These are phyloP conservation scores for Daldinia caldariorum DNA, from an alignment of 495 filamentous ascomycete species.

Conservation along the genomic window DNA sequence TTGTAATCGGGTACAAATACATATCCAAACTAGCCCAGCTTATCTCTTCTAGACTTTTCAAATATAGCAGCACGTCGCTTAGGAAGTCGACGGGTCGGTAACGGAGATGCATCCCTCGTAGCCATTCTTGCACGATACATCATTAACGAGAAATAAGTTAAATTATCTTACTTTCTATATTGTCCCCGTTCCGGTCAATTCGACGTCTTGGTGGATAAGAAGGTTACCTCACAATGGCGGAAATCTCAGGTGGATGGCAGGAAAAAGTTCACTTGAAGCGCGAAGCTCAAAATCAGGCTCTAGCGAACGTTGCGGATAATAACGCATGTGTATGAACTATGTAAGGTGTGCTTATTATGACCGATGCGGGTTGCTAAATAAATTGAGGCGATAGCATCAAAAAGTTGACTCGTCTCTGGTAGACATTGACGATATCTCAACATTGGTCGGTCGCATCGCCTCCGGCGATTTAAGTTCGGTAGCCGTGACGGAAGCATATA, in stretches of 20 bases:
- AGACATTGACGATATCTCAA: constrained; percentile 52
- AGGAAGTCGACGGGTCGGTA: neutral
- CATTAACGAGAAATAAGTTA: constrained; percentile 2
- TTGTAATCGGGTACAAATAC: neutral
- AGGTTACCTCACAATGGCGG: constrained; percentile 22
- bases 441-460: constrained; percentile 49
- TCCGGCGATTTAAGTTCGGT: constrained; percentile 57
- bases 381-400: constrained; percentile 17
- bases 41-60: neutral
- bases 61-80: neutral
- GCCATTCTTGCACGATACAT: neutral
- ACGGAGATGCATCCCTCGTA: neutral
- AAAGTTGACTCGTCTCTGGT: constrained; percentile 49
- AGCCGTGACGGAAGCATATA: constrained; percentile 57
- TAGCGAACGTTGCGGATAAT: constrained; percentile 19
- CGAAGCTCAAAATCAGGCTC: constrained; percentile 26
- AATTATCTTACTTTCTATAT: neutral
- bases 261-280: constrained; percentile 36
- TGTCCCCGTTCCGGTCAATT: neutral
- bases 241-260: constrained; percentile 25
- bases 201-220: neutral
- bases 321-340: constrained; percentile 25
- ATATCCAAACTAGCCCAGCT: neutral
- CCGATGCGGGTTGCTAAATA: constrained; percentile 13
- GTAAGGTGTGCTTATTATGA: neutral